Base-by-base conservation (phyloP, 2,329 filamentous ascomycete genomes). In the Ploettnerulaceae sp. region DNA sequence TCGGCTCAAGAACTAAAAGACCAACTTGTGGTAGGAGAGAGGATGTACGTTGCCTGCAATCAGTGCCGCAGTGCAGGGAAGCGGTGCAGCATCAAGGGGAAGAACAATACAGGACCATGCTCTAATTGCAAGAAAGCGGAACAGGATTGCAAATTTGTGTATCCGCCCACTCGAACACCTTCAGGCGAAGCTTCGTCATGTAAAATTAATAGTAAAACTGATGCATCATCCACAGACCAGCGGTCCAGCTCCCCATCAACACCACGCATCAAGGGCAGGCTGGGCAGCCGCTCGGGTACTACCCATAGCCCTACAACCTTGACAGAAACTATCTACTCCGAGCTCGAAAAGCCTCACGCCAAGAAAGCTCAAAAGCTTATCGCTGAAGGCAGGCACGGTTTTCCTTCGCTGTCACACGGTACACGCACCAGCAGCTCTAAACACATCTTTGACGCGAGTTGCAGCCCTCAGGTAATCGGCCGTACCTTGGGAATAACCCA, bases 101-200 rank as follows among this genome's bases (percentile, higher is more conserved):
- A 47, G 4, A 32, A 48, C 6, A 29, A 48, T 8, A 20, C n/a
- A 12, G 59, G 58, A 2, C 59, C 58, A 6, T 61, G 59, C 34
- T 43, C 11, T 2, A 12, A 38, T 1, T 60, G 59, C 41, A 12
- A 31, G 2, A 53, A 51, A 20, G 25, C 22, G 0, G 34, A 32
- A 4, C 32, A 50, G 17, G 7, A 36, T 5, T 61, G 59, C 36
- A 47, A 53, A 5, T 60, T 59, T 18, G 43, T 46, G 12, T 5
- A 36, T 29, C 21, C 22, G 11, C 20, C 14, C 4, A 44, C 28
- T 25, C 18, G 39, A 18, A n/a, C 21, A 18, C 18, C 21, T 1
- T 15, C 22, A 18, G 17, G 14, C 12, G 12, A 21, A 42, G 14
- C 28, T 25, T 24, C 21, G n/a, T 20, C 15, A 5, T 21, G 15